Evolutionary conservation across 2,329 filamentous ascomycete genomes (phyloP).

Genomic region (Colletotrichum tabaci): DNA sequence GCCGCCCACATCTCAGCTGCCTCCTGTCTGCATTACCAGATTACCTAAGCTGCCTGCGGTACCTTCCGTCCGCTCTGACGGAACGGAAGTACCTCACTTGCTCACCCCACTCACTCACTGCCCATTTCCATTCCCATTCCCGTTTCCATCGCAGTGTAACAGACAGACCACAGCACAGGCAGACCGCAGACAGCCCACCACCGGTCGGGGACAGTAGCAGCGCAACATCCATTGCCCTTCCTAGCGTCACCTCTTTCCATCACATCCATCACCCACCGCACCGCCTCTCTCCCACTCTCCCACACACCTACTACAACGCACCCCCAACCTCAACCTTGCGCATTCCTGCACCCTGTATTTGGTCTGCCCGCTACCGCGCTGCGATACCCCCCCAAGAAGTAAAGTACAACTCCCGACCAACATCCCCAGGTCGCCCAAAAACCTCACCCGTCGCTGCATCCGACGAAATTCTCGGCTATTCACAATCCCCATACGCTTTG

Average conservation of each 20-base stretch:
- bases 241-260: constrained; percentile 27
- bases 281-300: constrained; percentile 2
- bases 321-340: constrained; percentile 23
- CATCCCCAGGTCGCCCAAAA: constrained; percentile 17
- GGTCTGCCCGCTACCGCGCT: constrained; percentile 20
- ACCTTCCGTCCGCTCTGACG: not conserved
- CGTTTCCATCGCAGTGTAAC: not conserved
- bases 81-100: not conserved
- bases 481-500: constrained; percentile 11
- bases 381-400: constrained; percentile 19
- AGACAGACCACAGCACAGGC: constrained; percentile 1
- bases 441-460: constrained; percentile 13
- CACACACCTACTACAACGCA: not conserved
- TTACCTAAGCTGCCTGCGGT: not conserved
- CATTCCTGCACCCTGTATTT: constrained; percentile 21
- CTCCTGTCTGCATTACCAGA: not conserved
- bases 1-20: not conserved
- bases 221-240: constrained; percentile 15
- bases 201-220: constrained; percentile 1
- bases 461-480: constrained; percentile 13
- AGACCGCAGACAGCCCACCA: not conserved
- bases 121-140: constrained; percentile 4
- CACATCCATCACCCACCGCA: constrained; percentile 13
- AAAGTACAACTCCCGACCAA: constrained; percentile 28
- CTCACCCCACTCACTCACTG: not conserved